Evolutionary conservation across 345 rosid genomes (phyloP).

Genomic region (Melastoma malabathricum): DNA sequence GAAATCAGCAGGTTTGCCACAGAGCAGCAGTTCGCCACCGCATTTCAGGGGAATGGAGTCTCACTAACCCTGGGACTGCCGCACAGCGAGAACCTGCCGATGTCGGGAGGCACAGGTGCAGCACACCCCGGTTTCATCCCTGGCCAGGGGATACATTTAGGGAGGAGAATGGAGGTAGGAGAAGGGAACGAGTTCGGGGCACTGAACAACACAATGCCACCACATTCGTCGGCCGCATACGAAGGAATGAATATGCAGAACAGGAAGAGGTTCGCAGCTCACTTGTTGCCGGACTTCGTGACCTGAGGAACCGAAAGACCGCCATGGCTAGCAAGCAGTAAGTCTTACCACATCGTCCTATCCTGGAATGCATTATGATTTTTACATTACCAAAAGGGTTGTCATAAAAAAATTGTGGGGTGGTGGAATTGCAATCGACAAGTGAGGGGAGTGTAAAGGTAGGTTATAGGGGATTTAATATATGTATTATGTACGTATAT

Average conservation of each 20-base stretch:
- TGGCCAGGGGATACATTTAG: conserved; percentile 30
- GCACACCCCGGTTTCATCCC: conserved; percentile 27
- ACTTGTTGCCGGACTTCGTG: conserved; percentile 41
- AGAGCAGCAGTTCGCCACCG: conserved; percentile 46
- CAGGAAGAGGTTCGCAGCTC: conserved; percentile 45
- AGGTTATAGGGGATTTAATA: too few relatives aligned
- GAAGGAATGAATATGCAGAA: conserved; percentile 29
- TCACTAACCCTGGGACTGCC: conserved; percentile 66
- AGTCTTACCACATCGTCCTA: too few relatives aligned
- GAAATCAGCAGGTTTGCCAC: conserved; percentile 44
- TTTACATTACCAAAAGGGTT: too few relatives aligned
- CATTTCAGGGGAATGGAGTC: conserved; percentile 41
- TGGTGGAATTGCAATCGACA: too few relatives aligned
- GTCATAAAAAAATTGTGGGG: too few relatives aligned
- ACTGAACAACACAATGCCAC: conserved; percentile 16
- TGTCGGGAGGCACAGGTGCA: conserved; percentile 14
- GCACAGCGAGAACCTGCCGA: conserved; percentile 23
- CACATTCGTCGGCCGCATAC: conserved; percentile 24
- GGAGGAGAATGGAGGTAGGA: conserved; percentile 29
- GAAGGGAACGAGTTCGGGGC: conserved; percentile 20
- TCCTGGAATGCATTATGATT: too few relatives aligned
- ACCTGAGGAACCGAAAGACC: conserved; percentile 14
- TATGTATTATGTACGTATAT: too few relatives aligned
- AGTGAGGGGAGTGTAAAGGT: too few relatives aligned
- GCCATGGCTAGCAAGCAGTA: too few relatives aligned